Evolutionary conservation across 768 basidiomycete species (phyloP), one percentile per base, ranked within the genome.

Genomic region (Hericium rajendrae): DNA sequence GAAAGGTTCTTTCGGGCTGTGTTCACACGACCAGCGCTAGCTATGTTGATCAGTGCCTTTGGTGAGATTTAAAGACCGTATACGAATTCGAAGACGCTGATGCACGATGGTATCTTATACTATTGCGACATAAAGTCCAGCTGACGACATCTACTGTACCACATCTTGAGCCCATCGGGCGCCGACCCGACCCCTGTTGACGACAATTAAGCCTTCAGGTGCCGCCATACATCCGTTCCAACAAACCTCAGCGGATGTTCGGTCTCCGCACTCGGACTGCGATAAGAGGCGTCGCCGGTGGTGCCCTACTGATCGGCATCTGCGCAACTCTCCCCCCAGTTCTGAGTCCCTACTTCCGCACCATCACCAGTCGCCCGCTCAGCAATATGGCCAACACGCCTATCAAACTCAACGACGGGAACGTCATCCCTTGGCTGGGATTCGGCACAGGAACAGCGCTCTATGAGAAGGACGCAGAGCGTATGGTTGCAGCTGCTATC

Each of bases 361-460:
- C 20, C 52, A 9, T 9, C 66, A 26, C 18, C 20, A 13, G 13
- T 39, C 38, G 41, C 24, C 48, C 16, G 26, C 18, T 26, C 32
- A 38, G 20, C 28, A 51, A 32, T 2, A 62, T 62, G 62, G 62
- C 60, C 16, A 64, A 64, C 56, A 57, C 58, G 18, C 43, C 60
- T 11, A 59, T 72, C 52, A 60, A 66, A 9, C 69, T 76, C 26
- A 74, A 73, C 62, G 71, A 75, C 62, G 70, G 71, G 51, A 66
- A 60, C 53, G 62, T 58, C 20, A 72, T 74, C 46, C 75, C 75
- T 8, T 65, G 67, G 67, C 64, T 74, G 38, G 73, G 62, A 20
- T 74, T 74, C 57, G 74, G 74, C 37, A 73, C 72, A 0, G 74
- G 74, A 20, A 72, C 73, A 1, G 70, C 68, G 2, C 62, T 70